phyloP scores from a whole-genome alignment of 1,284 basidiomycete genomes.

The Mycena sp. region DNA sequence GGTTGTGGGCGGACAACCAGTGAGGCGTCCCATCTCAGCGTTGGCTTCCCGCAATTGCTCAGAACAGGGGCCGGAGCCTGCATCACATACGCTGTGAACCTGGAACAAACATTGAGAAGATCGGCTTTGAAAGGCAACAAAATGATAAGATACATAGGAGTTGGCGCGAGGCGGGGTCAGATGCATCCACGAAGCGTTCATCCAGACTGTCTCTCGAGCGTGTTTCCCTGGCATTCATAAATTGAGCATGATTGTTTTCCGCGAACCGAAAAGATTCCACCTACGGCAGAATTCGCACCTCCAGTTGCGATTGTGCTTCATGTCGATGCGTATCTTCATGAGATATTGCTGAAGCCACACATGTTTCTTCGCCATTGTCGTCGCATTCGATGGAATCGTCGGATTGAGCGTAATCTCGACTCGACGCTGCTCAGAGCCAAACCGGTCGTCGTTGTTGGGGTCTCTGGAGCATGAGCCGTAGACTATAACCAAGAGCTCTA shows the following conservation, averaged over 20 bases:
- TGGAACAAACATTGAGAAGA: neutral
- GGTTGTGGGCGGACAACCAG: neutral
- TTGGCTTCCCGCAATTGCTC: neutral
- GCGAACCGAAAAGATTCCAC: too few relatives aligned
- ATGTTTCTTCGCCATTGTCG: neutral
- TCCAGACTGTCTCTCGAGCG: conserved; percentile 17
- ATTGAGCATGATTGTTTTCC: too few relatives aligned
- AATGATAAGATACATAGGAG: conserved; percentile 7
- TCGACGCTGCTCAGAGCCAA: conserved; percentile 5
- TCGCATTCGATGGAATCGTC: conserved; percentile 1
- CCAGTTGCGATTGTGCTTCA: conserved; percentile 27
- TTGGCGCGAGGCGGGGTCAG: neutral
- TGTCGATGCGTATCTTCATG: neutral
- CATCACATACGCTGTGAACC: conserved; percentile 21
- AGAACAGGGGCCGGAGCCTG: neutral
- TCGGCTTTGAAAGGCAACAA: neutral
- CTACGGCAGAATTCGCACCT: conserved; percentile 25
- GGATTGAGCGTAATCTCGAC: conserved; percentile 10
- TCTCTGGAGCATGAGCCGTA: conserved; percentile 18
- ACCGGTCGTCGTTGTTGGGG: conserved; percentile 12
- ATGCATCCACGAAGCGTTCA: conserved; percentile 13
- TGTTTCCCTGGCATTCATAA: conserved; percentile 1
- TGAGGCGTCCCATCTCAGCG: neutral
- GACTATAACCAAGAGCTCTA: conserved; percentile 10
- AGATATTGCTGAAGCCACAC: conserved; percentile 8